Evolutionary conservation across 495 filamentous ascomycete genomes (phyloP), one percentile per base, ranked within the genome.

Genomic region (Xylaria castorea): DNA sequence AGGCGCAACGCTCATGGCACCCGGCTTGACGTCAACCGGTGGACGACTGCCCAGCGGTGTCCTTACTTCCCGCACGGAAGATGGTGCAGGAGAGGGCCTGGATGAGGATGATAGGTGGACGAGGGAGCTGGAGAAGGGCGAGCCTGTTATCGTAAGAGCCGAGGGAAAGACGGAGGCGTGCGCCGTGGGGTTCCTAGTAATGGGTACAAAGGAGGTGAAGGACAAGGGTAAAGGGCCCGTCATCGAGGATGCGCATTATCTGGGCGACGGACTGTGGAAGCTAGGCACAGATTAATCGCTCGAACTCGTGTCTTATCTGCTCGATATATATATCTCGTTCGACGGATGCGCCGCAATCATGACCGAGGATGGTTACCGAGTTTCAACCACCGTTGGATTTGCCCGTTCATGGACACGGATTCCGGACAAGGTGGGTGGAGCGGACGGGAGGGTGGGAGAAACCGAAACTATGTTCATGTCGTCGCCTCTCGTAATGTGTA

Each of bases 151-250:
- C 20, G 87, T 99, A 6, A 90, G 90, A 85, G 94, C 96, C 0
- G 96, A 99, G 86, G 97, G 96, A 1, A 99, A 98, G 85, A 88
- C 91, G 80, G 89, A 95, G 85, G 93, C 94, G 55, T 97, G 94
- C 84, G 86, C 97, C 60, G 91, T 99, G 36, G 96, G 96, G 3
- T 81, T 91, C 78, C 79, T 98, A 84, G 92, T 91, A 83, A 91
- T 93, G 86, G 92, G 94, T 16, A 98, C 96, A 0, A 90, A 92
- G 86, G 94, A 98, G 81, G 93, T 97, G 75, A 97, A 93, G 88
- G 91, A 88, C 77, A 93, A 95, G 84, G 93, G 92, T 73, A 97
- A 97, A 85, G 97, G 94, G 1, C 91, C 94, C 44, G 96, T 92
- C 30, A 92, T 98, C 77, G 96, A 99, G 86, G 89, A 91, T 72